Percentiles rank a stretch among this genome's conserved stretches.
These are phyloP conservation scores for Carex cristatella DNA, from an alignment of 176 grass and related monocot genomes.

Conservation along the genomic window DNA sequence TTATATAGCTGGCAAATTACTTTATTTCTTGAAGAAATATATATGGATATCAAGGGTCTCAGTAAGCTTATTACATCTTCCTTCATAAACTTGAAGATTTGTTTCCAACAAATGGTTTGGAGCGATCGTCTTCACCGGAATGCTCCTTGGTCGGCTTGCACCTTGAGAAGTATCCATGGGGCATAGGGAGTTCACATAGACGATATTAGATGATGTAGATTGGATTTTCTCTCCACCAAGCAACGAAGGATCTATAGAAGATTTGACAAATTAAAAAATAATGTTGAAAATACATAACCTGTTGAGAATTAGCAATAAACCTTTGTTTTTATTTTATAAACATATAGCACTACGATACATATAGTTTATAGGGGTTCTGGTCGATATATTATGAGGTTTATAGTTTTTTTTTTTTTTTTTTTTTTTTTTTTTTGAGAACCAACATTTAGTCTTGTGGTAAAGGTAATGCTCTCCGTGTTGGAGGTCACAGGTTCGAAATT, in stretches of 20 bases:
- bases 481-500: too few relatives aligned
- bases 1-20: too few relatives aligned
- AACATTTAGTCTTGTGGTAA: too few relatives aligned
- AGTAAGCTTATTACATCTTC: not conserved
- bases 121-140: conserved; percentile 33
- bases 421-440: too few relatives aligned
- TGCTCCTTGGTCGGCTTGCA: conserved; percentile 35
- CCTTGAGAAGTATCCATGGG: conserved; percentile 11
- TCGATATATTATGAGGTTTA: too few relatives aligned
- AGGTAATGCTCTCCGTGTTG: too few relatives aligned
- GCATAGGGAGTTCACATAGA: not conserved
- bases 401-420: too few relatives aligned
- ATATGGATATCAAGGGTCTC: not conserved
- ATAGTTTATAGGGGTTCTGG: too few relatives aligned
- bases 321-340: not conserved
- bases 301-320: not conserved
- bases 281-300: too few relatives aligned
- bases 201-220: not conserved
- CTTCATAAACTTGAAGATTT: conserved; percentile 23
- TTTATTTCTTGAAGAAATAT: too few relatives aligned
- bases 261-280: not conserved
- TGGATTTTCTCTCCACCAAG: not conserved
- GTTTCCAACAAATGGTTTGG: conserved; percentile 49
- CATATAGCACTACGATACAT: too few relatives aligned
- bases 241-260: not conserved